Base-by-base conservation (phyloP, 192 early-diverging fungal genomes). In the Podila epicladia region DNA sequence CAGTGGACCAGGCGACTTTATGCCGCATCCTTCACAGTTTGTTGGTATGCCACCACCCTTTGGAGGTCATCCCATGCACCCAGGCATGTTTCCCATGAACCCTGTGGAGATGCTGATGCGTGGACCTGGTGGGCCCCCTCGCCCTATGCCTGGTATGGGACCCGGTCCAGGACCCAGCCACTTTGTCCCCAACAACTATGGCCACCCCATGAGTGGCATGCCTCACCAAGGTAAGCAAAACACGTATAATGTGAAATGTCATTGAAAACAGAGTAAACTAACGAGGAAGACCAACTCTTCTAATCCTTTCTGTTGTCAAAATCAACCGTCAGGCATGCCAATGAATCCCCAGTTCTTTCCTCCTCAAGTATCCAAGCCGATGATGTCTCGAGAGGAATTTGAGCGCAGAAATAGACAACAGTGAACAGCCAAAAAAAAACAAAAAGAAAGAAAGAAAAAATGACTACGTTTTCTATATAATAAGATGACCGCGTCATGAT, bases 381-480 rank as follows among this genome's bases (percentile, higher is more conserved):
- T 80, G 77, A 80, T 80, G 71, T 73, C 66, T 3, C 51, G 77
- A 19, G 77, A 80, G 48, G 77, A 80, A 49, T 80, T 69, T 65
- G 77, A 80, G 66, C 77, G 77, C 62, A 72, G 77, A 80, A 71
- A 80, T 80, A 80, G 77, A 73, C 77, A 80, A 32, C 62, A 73
- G 64, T 69, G 65, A 64, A 62, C n/a, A 32, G 19, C 35, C 9
- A 37, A 37, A 37, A 8, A 37, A 59, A 22, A 11, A 59, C 20
- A 61, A n/a, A n/a, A n/a, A n/a, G n/a, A n/a, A n/a, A n/a, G n/a
- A 37, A 37, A 8, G 11, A 59, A 22, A 11, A 59, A 1, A 61
- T 55, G 53, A 55, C 53, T 22, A 55, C 24, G 53, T 55, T 55
- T 24, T 55, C 53, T 24, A 24, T 6, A n/a, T 55, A 24, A 26